Conservation (phyloP, 345 rosid genomes). For the Citrus glauca region DNA sequence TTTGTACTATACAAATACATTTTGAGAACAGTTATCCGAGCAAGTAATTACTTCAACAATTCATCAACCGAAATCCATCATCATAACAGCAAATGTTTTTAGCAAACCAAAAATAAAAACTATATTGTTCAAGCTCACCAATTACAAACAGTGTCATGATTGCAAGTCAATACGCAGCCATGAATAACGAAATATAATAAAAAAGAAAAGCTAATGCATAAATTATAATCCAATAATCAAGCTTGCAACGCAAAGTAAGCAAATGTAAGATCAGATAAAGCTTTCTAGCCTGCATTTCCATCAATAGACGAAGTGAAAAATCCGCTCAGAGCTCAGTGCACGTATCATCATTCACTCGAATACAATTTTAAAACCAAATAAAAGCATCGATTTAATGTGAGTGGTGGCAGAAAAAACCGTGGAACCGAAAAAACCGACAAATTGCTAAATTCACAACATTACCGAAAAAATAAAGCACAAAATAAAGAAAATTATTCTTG, state of each 20-base stretch:
- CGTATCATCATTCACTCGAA: not conserved
- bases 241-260: not conserved
- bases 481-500: not conserved
- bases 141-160: not conserved
- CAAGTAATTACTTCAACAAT: not conserved
- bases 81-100: not conserved
- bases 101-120: not conserved
- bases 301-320: constrained; percentile 12
- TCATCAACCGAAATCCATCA: not conserved
- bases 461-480: not conserved
- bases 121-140: not conserved
- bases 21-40: not conserved
- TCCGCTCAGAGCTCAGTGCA: constrained; percentile 10
- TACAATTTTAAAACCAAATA: too few species aligned
- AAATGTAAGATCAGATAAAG: not conserved
- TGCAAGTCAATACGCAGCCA: not conserved
- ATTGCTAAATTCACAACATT: not conserved
- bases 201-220: not conserved
- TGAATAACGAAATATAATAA: not conserved
- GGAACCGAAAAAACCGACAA: too few species aligned
- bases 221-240: not conserved
- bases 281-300: constrained; percentile 11
- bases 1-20: not conserved
- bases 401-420: too few species aligned
- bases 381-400: too few species aligned